phyloP scores from a whole-genome alignment of 495 filamentous ascomycete species.

The Xylona heveae region DNA sequence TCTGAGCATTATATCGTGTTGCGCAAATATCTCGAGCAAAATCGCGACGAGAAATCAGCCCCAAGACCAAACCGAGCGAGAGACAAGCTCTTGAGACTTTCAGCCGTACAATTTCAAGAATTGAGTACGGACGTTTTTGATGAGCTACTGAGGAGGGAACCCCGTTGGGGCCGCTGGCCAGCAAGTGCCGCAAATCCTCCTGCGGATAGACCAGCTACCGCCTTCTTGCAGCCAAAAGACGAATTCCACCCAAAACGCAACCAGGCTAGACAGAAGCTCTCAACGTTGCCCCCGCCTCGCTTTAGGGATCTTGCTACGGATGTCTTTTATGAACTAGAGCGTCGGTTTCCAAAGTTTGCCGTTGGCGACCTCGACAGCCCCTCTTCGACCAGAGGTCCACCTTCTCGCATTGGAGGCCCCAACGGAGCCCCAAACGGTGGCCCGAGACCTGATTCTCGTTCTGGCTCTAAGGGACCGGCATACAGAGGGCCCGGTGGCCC shows the following conservation, averaged over 20 bases:
- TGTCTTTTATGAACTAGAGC: constrained; percentile 84
- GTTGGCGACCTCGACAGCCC: constrained; percentile 40
- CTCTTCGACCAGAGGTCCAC: constrained; percentile 52
- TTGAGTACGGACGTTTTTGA: constrained; percentile 95
- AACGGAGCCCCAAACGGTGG: constrained; percentile 16
- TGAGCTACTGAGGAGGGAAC: constrained; percentile 72
- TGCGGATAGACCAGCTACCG: constrained; percentile 26
- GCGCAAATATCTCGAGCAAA: constrained; percentile 49
- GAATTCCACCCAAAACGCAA: constrained; percentile 95
- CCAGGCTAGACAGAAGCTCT: constrained; percentile 83
- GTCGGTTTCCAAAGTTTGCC: constrained; percentile 68
- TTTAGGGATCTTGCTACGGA: constrained; percentile 88
- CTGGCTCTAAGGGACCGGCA: constrained; percentile 10
- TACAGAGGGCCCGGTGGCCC: constrained; percentile 3
- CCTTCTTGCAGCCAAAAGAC: constrained; percentile 58
- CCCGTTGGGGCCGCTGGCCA: constrained; percentile 29
- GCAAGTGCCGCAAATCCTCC: constrained; percentile 22
- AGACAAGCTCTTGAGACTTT: constrained; percentile 80
- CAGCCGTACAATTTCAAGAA: constrained; percentile 84
- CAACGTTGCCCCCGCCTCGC: constrained; percentile 58
- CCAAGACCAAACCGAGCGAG: constrained; percentile 66
- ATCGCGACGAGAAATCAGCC: constrained; percentile 51
- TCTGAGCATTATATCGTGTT: constrained; percentile 66
- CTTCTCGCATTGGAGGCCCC: constrained; percentile 29
- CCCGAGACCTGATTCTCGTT: constrained; percentile 20